Conservation (phyloP, 257 asterid genomes). For the Ehretia macrophylla region DNA sequence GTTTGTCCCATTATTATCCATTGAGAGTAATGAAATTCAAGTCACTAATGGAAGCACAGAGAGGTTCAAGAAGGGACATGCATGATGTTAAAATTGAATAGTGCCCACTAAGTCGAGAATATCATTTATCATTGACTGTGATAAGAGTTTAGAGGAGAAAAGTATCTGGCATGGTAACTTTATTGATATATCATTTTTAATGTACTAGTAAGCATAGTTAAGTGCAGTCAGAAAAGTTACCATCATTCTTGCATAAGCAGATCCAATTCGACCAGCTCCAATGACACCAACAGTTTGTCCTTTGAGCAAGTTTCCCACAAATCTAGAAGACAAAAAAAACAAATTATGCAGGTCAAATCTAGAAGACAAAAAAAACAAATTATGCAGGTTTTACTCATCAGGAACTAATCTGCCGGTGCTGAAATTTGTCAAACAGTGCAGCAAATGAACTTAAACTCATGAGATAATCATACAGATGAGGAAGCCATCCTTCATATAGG, state of each 20-base stretch:
- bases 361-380: no score
- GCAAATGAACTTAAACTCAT: not conserved
- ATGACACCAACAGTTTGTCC: slow-evolving; percentile 98
- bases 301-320: slow-evolving; percentile 93
- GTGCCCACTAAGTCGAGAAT: not conserved
- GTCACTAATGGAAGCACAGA: no score
- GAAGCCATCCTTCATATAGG: slow-evolving; percentile 97
- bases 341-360: no score
- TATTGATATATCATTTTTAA: no score
- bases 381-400: not conserved
- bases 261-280: slow-evolving; percentile 98
- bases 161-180: no score
- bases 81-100: no score
- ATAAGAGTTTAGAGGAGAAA: not conserved
- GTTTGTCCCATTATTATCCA: not conserved
- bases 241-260: slow-evolving; percentile 99
- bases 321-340: slow-evolving; percentile 30
- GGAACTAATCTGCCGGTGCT: not conserved
- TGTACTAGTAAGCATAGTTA: no score
- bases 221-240: slow-evolving; percentile 23
- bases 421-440: not conserved
- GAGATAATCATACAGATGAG: slow-evolving; percentile 60
- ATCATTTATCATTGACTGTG: not conserved
- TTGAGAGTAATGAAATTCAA: slow-evolving; percentile 10
- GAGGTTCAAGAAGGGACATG: not conserved